Base-by-base conservation (phyloP, 1,284 basidiomycete genomes). In the Ceratobasidium sp. region DNA sequence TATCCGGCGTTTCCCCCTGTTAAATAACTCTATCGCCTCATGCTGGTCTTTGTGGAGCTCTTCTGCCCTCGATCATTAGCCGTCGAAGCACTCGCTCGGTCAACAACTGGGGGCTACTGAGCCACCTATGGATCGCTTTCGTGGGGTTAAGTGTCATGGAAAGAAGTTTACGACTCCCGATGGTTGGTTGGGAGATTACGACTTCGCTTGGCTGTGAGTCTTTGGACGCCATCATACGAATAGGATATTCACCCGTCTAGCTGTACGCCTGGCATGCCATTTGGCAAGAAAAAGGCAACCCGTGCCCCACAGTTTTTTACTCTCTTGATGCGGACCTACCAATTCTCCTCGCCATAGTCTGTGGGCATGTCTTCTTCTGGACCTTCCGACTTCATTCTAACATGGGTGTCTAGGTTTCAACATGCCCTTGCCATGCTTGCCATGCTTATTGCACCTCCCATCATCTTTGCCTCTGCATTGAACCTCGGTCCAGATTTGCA, bases 351-450 rank as follows among this genome's bases (percentile, higher is more conserved):
- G 92, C 92, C 0, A 88, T 93, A 41, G 86, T 90, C 2, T 90
- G 88, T 79, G 93, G 93, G 71, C 64, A 64, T 38, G 57, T 30
- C 48, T 38, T 48, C 12, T 50, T 46, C 20, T 44, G 23, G 0
- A 35, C 14, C 3, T 64, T 14, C 18, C 27, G 30, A 8, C 7
- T 35, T 48, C 57, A 12, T 1, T 33, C 48, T 48, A 38, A 73
- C 81, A 5, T 30, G 27, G 27, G 20, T 4, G 27, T 64, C 44
- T 65, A 82, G 83, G 0, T 86, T 95, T 7, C 93, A 95, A 82
- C 94, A 95, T 82, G 89, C 92, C 0, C 89, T 95, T 0, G 93
- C 93, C 1, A 79, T 94, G 94, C 87, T 95, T 27, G 93, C 93
- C 1, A 93, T 93, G 20, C 83, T 88, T 3, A 92, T 93, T 77